Conservation (phyloP, 768 basidiomycete species). For the Collybiopsis luxurians region DNA sequence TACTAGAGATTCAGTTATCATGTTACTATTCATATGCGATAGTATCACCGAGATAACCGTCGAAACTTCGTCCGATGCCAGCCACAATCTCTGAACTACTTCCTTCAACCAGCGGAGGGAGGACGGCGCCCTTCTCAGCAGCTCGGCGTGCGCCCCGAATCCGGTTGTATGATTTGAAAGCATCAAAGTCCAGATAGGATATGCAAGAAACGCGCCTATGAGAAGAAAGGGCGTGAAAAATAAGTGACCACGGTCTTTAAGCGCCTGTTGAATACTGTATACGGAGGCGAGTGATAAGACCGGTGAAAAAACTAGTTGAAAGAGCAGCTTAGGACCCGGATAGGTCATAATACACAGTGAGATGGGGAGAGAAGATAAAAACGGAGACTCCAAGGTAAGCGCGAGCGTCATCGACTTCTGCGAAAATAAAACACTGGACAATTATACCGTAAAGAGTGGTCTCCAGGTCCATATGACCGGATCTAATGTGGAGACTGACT, state of each 20-base stretch:
- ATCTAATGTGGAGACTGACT: no score
- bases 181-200: not conserved
- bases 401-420: no score
- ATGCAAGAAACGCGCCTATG: not conserved
- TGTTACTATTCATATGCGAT: not conserved
- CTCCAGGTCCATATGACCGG: no score
- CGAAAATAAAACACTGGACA: no score
- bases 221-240: not conserved
- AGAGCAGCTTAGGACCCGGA: not conserved
- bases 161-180: not conserved
- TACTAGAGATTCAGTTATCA: not conserved
- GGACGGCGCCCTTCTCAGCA: not conserved
- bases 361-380: no score
- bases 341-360: not conserved
- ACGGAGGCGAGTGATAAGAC: not conserved
- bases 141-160: not conserved
- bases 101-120: not conserved
- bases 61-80: not conserved
- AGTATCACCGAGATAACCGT: slow-evolving; percentile 3
- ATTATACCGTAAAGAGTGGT: no score
- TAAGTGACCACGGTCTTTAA: not conserved
- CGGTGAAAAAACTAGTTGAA: not conserved
- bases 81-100: not conserved
- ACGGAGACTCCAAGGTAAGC: no score
- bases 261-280: not conserved